These are phyloP conservation scores for Metschnikowia peoriensis DNA, from an alignment of 805 yeast species.

Conservation along the genomic window DNA sequence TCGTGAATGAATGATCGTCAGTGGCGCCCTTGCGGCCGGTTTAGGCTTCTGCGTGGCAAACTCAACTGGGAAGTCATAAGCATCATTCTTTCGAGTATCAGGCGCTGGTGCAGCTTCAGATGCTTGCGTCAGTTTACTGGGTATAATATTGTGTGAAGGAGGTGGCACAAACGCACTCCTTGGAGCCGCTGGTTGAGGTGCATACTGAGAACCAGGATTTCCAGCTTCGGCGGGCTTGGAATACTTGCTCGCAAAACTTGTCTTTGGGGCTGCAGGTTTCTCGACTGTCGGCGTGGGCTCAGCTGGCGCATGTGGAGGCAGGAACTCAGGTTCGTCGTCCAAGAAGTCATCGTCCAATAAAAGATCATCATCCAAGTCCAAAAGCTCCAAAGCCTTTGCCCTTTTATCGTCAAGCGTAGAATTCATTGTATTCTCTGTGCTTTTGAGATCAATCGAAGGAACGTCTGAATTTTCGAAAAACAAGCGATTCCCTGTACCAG, in stretches of 20 bases:
- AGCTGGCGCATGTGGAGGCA: background rate
- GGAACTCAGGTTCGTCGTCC: constrained; percentile 23
- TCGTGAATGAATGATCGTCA: constrained; percentile 4
- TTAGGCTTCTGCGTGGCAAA: constrained; percentile 43
- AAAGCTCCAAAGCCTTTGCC: constrained; percentile 14
- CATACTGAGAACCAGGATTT: background rate
- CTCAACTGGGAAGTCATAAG: constrained; percentile 69
- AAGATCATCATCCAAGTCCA: constrained; percentile 32
- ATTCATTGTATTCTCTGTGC: background rate
- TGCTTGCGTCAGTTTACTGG: background rate
- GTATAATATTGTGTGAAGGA: constrained; percentile 5
- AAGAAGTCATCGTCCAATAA: constrained; percentile 38
- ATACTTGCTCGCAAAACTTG: constrained; percentile 3
- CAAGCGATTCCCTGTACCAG: background rate
- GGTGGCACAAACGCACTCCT: constrained; percentile 8
- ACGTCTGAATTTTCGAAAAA: constrained; percentile 3
- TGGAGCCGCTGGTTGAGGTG: constrained; percentile 1
- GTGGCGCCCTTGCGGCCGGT: constrained; percentile 37
- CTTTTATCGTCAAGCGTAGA: background rate
- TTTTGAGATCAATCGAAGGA: constrained; percentile 2
- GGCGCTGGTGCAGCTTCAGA: background rate
- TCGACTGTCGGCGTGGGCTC: background rate
- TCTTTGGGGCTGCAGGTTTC: constrained; percentile 7
- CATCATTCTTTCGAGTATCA: constrained; percentile 50
- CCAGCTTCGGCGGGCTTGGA: constrained; percentile 5